Evolutionary conservation across 2,329 filamentous ascomycete species (phyloP), one percentile per base, ranked within the genome.

Genomic region (Clonostachys chloroleuca): DNA sequence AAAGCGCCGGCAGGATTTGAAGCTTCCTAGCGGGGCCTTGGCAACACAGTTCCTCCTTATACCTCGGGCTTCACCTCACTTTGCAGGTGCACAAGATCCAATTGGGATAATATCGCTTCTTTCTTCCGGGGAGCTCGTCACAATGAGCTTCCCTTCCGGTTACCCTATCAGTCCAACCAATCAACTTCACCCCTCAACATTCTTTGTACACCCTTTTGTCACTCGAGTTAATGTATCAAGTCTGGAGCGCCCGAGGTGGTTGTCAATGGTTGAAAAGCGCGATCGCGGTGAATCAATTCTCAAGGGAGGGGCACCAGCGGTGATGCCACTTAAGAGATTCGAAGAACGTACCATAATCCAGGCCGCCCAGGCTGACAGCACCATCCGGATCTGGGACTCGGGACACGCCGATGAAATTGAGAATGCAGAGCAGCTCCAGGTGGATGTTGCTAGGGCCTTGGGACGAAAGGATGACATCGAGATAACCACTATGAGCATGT

Each of bases 341-440:
- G 91, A 96, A 59, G 79, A 84, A 51, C 81, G 94, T 43, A 95
- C 91, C 48, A 81, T 97, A 41, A 78, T 96, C 7, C 87, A 92
- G 51, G 89, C 89, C 5, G 86, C 90, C 0, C 92, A 99, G 63
- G 90, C 86, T 4, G 94, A 99, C 65, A 90, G 92, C 46, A 95
- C 88, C 0, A 75, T 99, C n/a, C 79, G 92, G 34, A 73, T 97
- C 7, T 99, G 92, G 91, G 94, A 99, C 65, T 82, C 86, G 17
- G 94, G 94, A 0, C 88, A 95, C 58, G 88, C 83, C 13, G 94
- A 99, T 60, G 89, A 96, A 58, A 87, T 99, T 44, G 94, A 99
- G 65, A 97, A 97, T 58, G 77, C 82, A 12, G 74, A 76, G 5
- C 77, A 89, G 46, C 71, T 97, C 20, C 92, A 99, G 67, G 83